Evolutionary conservation across 2,329 filamentous ascomycete species (phyloP).

Genomic region (Neofusicoccum parvum): DNA sequence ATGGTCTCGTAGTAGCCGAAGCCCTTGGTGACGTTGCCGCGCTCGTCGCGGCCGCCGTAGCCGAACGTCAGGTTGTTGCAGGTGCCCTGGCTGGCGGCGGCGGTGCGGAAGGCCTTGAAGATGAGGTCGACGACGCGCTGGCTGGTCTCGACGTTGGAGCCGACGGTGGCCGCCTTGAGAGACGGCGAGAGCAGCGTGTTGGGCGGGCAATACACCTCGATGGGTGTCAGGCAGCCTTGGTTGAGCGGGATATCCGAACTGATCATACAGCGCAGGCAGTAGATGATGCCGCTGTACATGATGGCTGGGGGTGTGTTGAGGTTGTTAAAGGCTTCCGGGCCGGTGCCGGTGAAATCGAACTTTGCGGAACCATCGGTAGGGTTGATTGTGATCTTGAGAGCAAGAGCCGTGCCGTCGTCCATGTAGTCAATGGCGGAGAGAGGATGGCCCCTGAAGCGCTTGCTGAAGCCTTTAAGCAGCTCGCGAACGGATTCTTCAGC

Average conservation of each 20-base stretch:
- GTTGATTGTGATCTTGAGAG: slow-evolving; percentile 23
- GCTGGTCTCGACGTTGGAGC: slow-evolving; percentile 23
- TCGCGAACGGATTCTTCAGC: slow-evolving; percentile 39
- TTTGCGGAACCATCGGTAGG: slow-evolving; percentile 22
- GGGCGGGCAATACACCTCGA: slow-evolving; percentile 38
- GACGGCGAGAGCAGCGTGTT: slow-evolving; percentile 40
- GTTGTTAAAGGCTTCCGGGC: slow-evolving; percentile 24
- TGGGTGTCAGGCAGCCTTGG: slow-evolving; percentile 42
- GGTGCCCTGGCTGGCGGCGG: slow-evolving; percentile 27
- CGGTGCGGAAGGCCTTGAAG: slow-evolving; percentile 26
- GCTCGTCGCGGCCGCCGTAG: slow-evolving; percentile 26
- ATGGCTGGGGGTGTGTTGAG: slow-evolving; percentile 27
- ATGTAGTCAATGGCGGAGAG: slow-evolving; percentile 23
- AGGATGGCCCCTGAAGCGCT: slow-evolving; percentile 10
- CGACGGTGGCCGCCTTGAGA: slow-evolving; percentile 35
- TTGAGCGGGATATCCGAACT: slow-evolving; percentile 44
- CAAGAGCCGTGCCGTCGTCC: slow-evolving; percentile 25
- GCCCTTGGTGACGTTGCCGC: slow-evolving; percentile 3
- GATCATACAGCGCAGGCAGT: slow-evolving; percentile 41
- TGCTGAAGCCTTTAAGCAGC: slow-evolving; percentile 28
- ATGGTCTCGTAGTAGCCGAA: slow-evolving; percentile 79
- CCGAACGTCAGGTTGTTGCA: slow-evolving; percentile 30
- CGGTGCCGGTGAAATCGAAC: slow-evolving; percentile 26
- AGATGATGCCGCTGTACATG: slow-evolving; percentile 61
- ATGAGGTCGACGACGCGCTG: slow-evolving; percentile 30